Base-by-base conservation (phyloP, 257 asterid genomes). In the Solanum arcanum region DNA sequence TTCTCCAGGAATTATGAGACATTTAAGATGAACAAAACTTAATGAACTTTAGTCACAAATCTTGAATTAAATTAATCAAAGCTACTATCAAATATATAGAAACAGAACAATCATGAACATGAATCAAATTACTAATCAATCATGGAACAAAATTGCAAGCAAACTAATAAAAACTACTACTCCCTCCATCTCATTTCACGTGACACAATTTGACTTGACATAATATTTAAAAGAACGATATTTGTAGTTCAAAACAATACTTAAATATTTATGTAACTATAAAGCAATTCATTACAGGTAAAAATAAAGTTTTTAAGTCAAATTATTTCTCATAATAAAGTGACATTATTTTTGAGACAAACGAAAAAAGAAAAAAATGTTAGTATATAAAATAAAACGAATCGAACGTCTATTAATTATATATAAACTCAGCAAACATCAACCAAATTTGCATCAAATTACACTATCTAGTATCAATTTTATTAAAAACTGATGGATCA, bases 341-440 rank as follows among this genome's bases (percentile, higher is more conserved):
- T 56, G 64, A 56, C 0, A 1, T 0, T n/a, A n/a, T 56, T 49
- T 56, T 1, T 18, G 64, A 1, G 12, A 59, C 66, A 59, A 5
- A 20, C 25, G 0, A 7, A 8, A 20, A 56, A 56, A 3, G 0
- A 52, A 0, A 18, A 7, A 7, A 2, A 4, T 52, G 60, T 52
- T 4, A 31, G 4, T 33, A 18, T 23, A 16, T 0, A 52, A 0
- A 52, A 52, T 52, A 10, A 0, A 3, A 18, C 0, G n/a, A 5
- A 20, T 0, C 0, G 0, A 12, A 56, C 0, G 2, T 5, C 0
- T 20, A 56, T 0, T 56, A 56, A 20, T 20, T 0, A 59, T 20
- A 59, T 59, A 59, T 31, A 62, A n/a, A 62, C 70, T 62, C 31
- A 62, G 2, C 70, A 62, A 62, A 23, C 70, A 62, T 62, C 16